These are phyloP conservation scores for Cyathus striatus DNA, from an alignment of 768 basidiomycete genomes.

Conservation along the genomic window DNA sequence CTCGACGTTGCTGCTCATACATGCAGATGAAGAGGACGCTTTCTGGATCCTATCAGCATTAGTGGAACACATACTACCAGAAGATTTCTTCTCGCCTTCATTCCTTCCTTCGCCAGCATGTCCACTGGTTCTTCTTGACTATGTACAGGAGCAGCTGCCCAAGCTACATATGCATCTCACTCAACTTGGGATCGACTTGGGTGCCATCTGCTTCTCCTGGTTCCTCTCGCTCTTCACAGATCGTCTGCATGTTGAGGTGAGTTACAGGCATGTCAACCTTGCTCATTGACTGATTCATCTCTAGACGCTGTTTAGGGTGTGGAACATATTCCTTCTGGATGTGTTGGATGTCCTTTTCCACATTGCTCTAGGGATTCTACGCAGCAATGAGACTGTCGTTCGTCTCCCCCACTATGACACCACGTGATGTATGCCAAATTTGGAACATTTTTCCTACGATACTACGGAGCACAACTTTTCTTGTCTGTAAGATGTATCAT, in stretches of 20 bases:
- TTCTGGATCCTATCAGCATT: conserved; percentile 93
- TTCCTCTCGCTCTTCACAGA: conserved; percentile 95
- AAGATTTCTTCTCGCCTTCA: conserved; percentile 91
- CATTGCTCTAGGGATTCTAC: conserved; percentile 83
- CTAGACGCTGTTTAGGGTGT: conserved; percentile 90
- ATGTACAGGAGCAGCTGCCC: conserved; percentile 73
- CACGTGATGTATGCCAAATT: too few species aligned
- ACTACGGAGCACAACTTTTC: too few species aligned
- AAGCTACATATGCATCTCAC: conserved; percentile 72
- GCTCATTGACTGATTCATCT: too few species aligned
- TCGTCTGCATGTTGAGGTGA: conserved; percentile 89
- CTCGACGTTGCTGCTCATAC: conserved; percentile 87
- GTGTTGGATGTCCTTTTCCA: conserved; percentile 90
- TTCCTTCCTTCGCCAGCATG: conserved; percentile 92
- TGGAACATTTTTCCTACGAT: too few species aligned
- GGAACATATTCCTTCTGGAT: conserved; percentile 94
- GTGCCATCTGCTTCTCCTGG: conserved; percentile 98
- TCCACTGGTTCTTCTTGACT: conserved; percentile 85
- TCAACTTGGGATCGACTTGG: conserved; percentile 82
- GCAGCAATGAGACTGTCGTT: too few species aligned
- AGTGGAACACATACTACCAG: conserved; percentile 83
- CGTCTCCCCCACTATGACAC: too few species aligned
- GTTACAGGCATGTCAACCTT: too few species aligned
- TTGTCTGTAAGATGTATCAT: too few species aligned
- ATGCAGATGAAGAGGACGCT: conserved; percentile 94